phyloP scores from a whole-genome alignment of 192 early-diverging fungal genomes.

The Helicostylum pulchrum region DNA sequence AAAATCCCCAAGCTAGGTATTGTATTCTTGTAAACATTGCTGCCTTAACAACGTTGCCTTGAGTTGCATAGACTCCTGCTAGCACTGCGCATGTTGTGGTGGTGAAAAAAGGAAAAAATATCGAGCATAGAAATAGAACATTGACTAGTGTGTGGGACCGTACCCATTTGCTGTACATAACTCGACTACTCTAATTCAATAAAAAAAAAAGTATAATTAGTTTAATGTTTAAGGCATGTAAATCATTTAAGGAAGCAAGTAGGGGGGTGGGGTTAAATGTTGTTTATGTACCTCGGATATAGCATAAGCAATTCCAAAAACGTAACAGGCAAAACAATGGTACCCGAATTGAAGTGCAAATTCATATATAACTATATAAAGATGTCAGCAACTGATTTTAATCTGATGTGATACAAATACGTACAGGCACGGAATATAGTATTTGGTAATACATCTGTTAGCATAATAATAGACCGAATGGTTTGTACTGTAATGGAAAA shows the following conservation, averaged over 20 bases:
- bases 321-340: constrained; percentile 4
- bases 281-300: constrained; percentile 7
- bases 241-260: not conserved
- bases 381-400: not conserved
- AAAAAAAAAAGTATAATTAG: not conserved
- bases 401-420: not conserved
- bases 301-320: constrained; percentile 13
- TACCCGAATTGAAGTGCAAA: constrained; percentile 14
- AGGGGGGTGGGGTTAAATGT: too few species aligned
- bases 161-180: constrained; percentile 2
- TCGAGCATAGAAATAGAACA: not conserved
- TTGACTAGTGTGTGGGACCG: constrained; percentile 3
- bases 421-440: constrained; percentile 8
- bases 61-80: not conserved
- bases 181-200: not conserved
- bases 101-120: not conserved
- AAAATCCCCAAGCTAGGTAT: not conserved
- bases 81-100: not conserved
- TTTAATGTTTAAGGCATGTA: not conserved
- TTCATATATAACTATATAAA: constrained; percentile 3
- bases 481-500: not conserved
- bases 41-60: not conserved
- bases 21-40: not conserved
- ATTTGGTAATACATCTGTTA: constrained; percentile 13
- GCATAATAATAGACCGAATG: not conserved